phyloP scores from a whole-genome alignment of 805 yeast genomes.

The Candida takata region DNA sequence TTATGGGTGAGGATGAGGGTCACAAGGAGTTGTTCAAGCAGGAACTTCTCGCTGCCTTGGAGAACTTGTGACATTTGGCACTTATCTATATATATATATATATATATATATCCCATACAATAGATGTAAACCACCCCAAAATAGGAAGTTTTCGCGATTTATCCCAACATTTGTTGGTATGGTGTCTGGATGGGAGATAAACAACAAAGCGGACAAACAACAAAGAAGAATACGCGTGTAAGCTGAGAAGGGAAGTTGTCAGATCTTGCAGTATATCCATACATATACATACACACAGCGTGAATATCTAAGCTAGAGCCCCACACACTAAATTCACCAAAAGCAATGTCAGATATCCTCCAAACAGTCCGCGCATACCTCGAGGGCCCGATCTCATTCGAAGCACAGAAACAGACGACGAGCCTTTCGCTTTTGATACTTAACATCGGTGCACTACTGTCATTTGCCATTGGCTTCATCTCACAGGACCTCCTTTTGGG shows the following conservation, averaged over 20 bases:
- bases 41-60: conserved; percentile 16
- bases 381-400: conserved; percentile 17
- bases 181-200: no score
- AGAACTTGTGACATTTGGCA: conserved; percentile 5
- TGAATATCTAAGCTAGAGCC: no score
- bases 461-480: conserved; percentile 9
- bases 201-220: no score
- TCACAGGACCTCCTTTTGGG: conserved; percentile 6
- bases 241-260: no score
- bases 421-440: conserved; percentile 3
- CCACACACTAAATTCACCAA: no score
- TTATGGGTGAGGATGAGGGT: conserved; percentile 32
- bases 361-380: conserved; percentile 4
- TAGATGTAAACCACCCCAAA: no score
- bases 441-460: conserved; percentile 6
- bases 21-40: conserved; percentile 8
- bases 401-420: conserved; percentile 12
- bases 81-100: neutral
- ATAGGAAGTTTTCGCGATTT: neutral
- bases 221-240: no score
- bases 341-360: conserved; percentile 6
- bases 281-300: neutral
- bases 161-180: no score
- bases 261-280: neutral
- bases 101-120: neutral